A percentile compares a stretch with the other conserved stretches of the same genome.
Evolutionary conservation across 179 eudicot genomes (phyloP).

Genomic region (Gypsophila paniculata): DNA sequence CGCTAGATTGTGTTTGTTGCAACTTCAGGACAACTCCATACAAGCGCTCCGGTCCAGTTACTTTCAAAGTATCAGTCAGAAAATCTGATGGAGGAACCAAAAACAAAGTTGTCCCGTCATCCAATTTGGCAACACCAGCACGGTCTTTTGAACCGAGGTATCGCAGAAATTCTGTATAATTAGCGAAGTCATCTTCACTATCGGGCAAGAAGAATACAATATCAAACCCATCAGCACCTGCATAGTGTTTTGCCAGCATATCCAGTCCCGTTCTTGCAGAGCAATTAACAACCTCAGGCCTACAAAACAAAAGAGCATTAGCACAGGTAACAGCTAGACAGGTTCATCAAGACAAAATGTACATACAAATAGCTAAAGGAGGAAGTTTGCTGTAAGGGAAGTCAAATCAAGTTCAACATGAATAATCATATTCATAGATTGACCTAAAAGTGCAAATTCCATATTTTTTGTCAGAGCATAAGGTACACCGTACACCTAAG

Average conservation of each 20-base stretch:
- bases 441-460: neutral
- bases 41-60: conserved; percentile 83
- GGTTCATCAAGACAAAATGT: neutral
- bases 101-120: conserved; percentile 91
- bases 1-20: conserved; percentile 16
- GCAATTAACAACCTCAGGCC: conserved; percentile 85
- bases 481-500: neutral
- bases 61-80: conserved; percentile 60
- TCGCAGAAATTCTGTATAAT: conserved; percentile 82
- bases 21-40: conserved; percentile 94
- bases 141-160: conserved; percentile 74
- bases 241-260: conserved; percentile 74
- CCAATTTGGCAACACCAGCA: conserved; percentile 92
- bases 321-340: neutral
- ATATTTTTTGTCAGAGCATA: neutral
- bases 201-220: conserved; percentile 87
- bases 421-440: neutral
- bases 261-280: conserved; percentile 93
- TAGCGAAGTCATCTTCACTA: conserved; percentile 86
- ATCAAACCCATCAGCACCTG: conserved; percentile 68
- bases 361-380: neutral
- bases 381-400: neutral
- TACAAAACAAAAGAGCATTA: conserved; percentile 33
- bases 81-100: conserved; percentile 98
- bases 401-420: neutral